Conservation (phyloP, 2,329 filamentous ascomycete species). For the Bretziella fagacearum region DNA sequence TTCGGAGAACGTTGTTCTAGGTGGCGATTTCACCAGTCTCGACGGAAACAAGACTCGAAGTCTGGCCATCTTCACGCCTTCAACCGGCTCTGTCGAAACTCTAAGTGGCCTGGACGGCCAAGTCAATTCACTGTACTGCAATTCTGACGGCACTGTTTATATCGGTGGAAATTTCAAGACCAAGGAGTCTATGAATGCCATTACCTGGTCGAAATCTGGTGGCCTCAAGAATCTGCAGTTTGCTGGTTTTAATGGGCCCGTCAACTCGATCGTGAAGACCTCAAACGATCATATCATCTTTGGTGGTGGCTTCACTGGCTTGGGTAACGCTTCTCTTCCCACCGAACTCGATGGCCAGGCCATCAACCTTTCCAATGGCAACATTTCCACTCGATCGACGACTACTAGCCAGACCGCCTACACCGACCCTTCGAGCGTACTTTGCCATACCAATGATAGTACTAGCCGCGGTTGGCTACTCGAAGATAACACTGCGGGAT, state of each 20-base stretch:
- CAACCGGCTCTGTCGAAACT: conserved; percentile 51
- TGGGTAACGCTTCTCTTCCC: conserved; percentile 58
- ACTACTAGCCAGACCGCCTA: conserved; percentile 46
- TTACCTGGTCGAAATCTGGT: conserved; percentile 54
- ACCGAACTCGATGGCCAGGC: conserved; percentile 55
- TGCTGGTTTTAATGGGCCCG: conserved; percentile 83
- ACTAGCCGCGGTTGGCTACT: conserved; percentile 66
- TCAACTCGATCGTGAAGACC: conserved; percentile 67
- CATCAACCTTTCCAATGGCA: conserved; percentile 69
- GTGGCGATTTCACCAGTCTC: conserved; percentile 89
- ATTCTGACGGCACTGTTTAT: conserved; percentile 64
- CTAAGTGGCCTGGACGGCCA: conserved; percentile 67
- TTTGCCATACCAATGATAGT: conserved; percentile 55
- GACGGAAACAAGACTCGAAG: conserved; percentile 58
- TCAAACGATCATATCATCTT: conserved; percentile 78
- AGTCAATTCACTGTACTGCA: conserved; percentile 70
- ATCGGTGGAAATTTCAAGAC: conserved; percentile 75
- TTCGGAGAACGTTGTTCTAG: conserved; percentile 60
- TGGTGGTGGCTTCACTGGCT: conserved; percentile 72
- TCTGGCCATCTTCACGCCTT: conserved; percentile 65
- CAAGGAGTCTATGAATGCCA: conserved; percentile 72
- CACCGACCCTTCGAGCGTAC: conserved; percentile 59
- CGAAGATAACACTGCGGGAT: conserved; percentile 55
- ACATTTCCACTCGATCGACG: conserved; percentile 49
- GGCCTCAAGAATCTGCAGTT: conserved; percentile 75